These are phyloP conservation scores for Cordyceps cicadae DNA, from an alignment of 2,329 filamentous ascomycete genomes.

Conservation along the genomic window DNA sequence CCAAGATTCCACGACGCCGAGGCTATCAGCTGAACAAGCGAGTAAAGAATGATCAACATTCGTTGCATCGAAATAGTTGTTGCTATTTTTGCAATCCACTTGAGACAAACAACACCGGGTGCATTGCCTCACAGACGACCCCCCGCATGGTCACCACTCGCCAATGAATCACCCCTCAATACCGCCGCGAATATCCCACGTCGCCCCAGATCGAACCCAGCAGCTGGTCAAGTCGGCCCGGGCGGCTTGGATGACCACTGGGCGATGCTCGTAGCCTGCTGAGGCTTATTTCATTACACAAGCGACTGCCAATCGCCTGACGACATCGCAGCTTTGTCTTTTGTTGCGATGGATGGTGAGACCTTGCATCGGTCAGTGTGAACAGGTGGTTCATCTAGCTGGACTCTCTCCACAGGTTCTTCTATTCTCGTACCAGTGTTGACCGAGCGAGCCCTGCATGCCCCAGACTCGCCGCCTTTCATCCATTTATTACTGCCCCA, in stretches of 20 bases:
- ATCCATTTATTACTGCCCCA: slow-evolving; percentile 6
- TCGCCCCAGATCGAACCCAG: slow-evolving; percentile 5
- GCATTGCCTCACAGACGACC: neutral
- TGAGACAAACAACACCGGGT: neutral
- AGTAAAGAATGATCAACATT: neutral
- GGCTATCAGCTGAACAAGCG: neutral
- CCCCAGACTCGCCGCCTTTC: neutral
- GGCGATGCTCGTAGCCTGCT: neutral
- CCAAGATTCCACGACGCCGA: too few relatives aligned
- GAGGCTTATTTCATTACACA: neutral
- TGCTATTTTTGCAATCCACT: neutral
- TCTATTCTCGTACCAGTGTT: neutral
- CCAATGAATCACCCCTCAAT: slow-evolving; percentile 2
- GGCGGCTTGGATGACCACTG: neutral
- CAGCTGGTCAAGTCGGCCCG: slow-evolving; percentile 2
- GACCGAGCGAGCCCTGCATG: neutral
- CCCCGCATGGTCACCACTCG: neutral
- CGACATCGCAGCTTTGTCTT: neutral
- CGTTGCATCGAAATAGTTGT: neutral
- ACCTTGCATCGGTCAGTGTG: neutral
- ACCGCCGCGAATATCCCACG: slow-evolving; percentile 9
- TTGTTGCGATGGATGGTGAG: neutral
- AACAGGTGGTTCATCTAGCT: neutral
- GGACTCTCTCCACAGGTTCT: neutral
- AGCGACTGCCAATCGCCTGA: neutral